phyloP scores from a whole-genome alignment of 75 land plant species.

The Sequoiadendron giganteum region DNA sequence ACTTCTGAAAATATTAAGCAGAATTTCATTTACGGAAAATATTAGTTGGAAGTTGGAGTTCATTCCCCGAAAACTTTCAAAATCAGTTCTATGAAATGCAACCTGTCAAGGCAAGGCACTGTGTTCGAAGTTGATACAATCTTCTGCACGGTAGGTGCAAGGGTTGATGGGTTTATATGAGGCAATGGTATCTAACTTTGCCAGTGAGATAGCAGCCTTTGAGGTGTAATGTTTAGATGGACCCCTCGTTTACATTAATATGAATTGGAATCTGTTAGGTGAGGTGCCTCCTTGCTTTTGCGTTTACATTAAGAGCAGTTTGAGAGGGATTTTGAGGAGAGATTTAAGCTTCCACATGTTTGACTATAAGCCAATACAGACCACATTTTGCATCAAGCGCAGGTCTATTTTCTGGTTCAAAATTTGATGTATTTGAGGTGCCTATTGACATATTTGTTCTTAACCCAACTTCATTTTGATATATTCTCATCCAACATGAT shows the following conservation, averaged over 20 bases:
- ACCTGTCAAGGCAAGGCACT: neutral
- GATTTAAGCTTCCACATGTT: slow-evolving; percentile 74
- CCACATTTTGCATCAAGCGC: slow-evolving; percentile 79
- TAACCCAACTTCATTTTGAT: neutral
- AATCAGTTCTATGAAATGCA: neutral
- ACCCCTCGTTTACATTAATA: neutral
- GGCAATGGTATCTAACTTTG: neutral
- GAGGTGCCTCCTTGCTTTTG: no score
- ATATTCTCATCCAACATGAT: no score
- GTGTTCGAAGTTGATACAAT: neutral
- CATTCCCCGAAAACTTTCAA: neutral
- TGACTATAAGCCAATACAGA: slow-evolving; percentile 45
- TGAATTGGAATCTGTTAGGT: neutral
- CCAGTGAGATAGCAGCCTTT: neutral
- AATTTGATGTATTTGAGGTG: neutral
- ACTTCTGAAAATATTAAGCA: neutral
- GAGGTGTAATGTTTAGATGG: neutral
- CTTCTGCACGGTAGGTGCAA: neutral
- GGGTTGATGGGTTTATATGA: neutral
- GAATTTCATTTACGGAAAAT: no score
- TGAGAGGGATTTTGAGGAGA: slow-evolving; percentile 44
- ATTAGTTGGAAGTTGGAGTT: neutral
- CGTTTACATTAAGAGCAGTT: no score
- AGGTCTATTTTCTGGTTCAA: slow-evolving; percentile 29
- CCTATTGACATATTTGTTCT: neutral